A percentile compares a stretch with the other conserved stretches of the same genome.
phyloP scores from a whole-genome alignment of 2,329 filamentous ascomycete species.

The Aspergillus amoenus region DNA sequence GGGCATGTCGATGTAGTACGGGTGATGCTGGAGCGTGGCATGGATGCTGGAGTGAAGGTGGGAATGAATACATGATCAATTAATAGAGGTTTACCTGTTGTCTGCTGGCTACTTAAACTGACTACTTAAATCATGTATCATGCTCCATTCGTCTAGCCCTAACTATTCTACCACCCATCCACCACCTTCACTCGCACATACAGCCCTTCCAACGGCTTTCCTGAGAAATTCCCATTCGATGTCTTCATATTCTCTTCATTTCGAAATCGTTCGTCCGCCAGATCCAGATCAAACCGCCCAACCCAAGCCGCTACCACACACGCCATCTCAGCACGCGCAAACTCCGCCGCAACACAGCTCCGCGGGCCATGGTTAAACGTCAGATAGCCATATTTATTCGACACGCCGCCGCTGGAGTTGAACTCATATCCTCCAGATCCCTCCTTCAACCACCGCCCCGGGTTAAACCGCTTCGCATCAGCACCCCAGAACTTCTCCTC shows the following conservation, averaged over 20 bases:
- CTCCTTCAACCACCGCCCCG: background rate
- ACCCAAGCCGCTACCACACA: constrained; percentile 27
- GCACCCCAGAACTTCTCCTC: background rate
- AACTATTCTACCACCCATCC: background rate
- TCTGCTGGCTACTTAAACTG: too few species aligned
- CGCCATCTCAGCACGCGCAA: constrained; percentile 30
- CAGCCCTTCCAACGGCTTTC: background rate
- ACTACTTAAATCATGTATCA: background rate
- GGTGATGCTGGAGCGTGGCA: background rate
- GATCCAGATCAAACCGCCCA: constrained; percentile 16
- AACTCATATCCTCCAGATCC: background rate
- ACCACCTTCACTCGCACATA: background rate
- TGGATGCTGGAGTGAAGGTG: background rate
- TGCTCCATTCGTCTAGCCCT: background rate
- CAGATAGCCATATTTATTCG: background rate
- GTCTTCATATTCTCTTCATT: background rate
- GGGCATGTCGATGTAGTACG: background rate
- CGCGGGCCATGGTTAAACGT: constrained; percentile 61
- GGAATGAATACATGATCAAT: background rate
- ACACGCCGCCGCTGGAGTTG: background rate
- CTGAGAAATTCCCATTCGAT: background rate
- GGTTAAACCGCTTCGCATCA: background rate
- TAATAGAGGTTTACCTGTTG: background rate
- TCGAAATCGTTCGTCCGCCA: constrained; percentile 11
- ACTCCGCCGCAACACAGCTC: constrained; percentile 71